Evolutionary conservation across 2,329 filamentous ascomycete species (phyloP), one percentile per base, ranked within the genome.

Genomic region (Macrophomina pseudophaseolina): DNA sequence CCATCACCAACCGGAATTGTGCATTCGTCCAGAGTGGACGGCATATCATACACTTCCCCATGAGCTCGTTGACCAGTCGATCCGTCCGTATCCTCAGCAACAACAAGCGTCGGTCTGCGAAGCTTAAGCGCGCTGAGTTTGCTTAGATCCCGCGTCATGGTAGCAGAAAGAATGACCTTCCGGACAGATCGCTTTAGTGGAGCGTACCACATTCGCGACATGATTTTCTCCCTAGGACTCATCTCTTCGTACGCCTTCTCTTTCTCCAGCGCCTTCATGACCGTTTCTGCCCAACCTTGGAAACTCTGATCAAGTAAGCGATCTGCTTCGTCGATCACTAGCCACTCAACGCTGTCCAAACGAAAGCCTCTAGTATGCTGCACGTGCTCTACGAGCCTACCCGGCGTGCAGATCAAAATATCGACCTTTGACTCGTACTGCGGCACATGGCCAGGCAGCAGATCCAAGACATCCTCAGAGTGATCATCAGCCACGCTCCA

Each of bases 241-340:
- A 84, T 84, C 1, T 80, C 76, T 49, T 82, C 82, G 6, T 70
- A 71, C 7, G 76, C 78, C 44, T 83, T 83, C 68, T 92, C 82
- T 52, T 82, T 81, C 16, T 89, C 86, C 74, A 87, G 71, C 2
- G 82, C 82, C 28, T 78, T 77, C 72, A 92, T 89, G 6, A 95
- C 87, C 0, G 90, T 81, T 48, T 89, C 87, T 3, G 96, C 83
- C 94, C 94, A 97, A 73, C 94, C 91, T 75, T 97, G 94, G 78
- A 95, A 97, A 73, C 91, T 94, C 76, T 98, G 92, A 51, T 94
- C 91, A 5, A 98, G 85, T 12, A 98, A 82, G 74, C 95, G 93
- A 78, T 98, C 94, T 11, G 94, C 95, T 79, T 98, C 94, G 73
- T 98, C 94, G 53, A 97, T 91, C 2, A 97, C 87, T 0, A 98